Conservation (phyloP, 2,329 filamentous ascomycete genomes). For the Colletotrichum sidae region DNA sequence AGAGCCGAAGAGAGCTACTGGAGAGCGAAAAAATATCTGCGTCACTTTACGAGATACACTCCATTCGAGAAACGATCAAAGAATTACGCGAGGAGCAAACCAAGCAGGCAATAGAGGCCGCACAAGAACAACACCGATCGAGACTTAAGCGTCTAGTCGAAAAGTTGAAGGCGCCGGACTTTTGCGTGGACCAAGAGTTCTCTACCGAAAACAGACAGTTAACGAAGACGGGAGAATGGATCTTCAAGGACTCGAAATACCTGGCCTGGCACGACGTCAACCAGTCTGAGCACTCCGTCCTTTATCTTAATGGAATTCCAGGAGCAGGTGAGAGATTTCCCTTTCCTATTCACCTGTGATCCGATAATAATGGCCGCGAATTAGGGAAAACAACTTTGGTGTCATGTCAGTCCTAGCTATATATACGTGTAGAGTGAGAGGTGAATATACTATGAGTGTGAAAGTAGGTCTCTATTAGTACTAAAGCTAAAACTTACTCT, state of each 20-base stretch:
- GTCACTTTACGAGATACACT: background rate
- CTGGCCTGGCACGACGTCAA: background rate
- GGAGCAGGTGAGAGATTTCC: background rate
- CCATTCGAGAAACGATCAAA: background rate
- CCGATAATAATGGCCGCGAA: background rate
- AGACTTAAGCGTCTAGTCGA: background rate
- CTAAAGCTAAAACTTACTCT: too few relatives aligned
- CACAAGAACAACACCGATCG: background rate
- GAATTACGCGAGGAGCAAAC: background rate
- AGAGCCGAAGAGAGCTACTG: background rate
- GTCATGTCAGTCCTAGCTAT: too few relatives aligned
- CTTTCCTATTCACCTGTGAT: background rate
- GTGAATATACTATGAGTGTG: too few relatives aligned
- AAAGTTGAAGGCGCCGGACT: background rate
- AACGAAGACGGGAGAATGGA: background rate
- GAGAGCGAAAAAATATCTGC: slow-evolving; percentile 3
- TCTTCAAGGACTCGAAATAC: background rate
- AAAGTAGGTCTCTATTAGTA: too few relatives aligned
- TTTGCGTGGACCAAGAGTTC: background rate
- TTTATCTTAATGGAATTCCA: background rate
- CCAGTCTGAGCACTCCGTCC: background rate
- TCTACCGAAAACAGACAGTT: background rate
- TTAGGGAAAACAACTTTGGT: slow-evolving; percentile 8
- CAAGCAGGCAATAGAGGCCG: background rate
- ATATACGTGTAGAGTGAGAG: too few relatives aligned